phyloP scores from a whole-genome alignment of 2,329 filamentous ascomycete species.

The Pleomassaria siparia region DNA sequence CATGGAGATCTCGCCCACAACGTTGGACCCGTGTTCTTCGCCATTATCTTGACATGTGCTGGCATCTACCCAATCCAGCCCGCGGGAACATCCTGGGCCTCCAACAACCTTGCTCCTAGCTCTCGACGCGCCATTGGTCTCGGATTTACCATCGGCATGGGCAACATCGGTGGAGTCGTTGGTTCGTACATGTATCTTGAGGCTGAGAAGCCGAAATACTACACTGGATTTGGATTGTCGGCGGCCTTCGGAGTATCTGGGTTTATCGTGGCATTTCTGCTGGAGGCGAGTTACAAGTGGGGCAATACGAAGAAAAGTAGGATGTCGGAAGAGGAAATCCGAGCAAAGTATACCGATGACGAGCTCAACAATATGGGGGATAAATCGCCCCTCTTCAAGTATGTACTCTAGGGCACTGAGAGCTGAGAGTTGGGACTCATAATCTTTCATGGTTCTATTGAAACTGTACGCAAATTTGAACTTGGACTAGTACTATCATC shows the following conservation, averaged over 20 bases:
- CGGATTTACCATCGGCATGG: constrained; percentile 31
- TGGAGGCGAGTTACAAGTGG: constrained; percentile 35
- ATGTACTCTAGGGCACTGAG: constrained; percentile 17
- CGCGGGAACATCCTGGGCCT: constrained; percentile 30
- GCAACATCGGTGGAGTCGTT: constrained; percentile 34
- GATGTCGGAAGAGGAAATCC: constrained; percentile 39
- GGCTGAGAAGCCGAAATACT: constrained; percentile 39
- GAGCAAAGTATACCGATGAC: constrained; percentile 39
- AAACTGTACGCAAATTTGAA: too few species aligned
- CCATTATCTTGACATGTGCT: constrained; percentile 47
- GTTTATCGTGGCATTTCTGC: constrained; percentile 23
- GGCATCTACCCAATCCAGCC: constrained; percentile 42
- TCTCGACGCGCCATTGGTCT: constrained; percentile 35
- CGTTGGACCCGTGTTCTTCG: constrained; percentile 48
- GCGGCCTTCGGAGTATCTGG: constrained; percentile 29
- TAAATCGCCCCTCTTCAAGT: constrained; percentile 44
- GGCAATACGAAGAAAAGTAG: constrained; percentile 40
- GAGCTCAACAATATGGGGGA: constrained; percentile 44
- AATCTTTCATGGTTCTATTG: not conserved
- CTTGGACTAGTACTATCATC: too few species aligned
- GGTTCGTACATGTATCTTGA: constrained; percentile 41
- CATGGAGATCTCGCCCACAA: constrained; percentile 44
- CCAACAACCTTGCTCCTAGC: constrained; percentile 32
- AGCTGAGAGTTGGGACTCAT: too few species aligned
- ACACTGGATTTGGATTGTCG: constrained; percentile 40